Percentiles rank a stretch among this genome's conserved stretches.
Evolutionary conservation across 176 grass and related monocot species (phyloP).

Genomic region (Triticum turgidum): DNA sequence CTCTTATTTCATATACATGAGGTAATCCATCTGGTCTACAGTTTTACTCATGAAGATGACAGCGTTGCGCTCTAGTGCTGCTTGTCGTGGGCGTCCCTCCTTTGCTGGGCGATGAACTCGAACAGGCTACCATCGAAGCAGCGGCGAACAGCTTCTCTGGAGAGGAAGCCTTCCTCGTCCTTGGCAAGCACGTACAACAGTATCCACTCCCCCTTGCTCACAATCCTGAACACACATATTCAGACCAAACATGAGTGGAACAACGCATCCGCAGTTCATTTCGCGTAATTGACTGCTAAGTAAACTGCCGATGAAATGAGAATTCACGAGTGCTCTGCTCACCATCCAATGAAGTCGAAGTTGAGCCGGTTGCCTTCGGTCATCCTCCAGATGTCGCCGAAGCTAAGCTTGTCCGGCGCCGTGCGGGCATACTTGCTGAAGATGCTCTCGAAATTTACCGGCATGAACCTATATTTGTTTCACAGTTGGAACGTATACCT

Average conservation of each 20-base stretch:
- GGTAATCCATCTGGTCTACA: background rate
- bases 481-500: background rate
- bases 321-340: background rate
- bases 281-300: background rate
- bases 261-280: no score
- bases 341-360: constrained; percentile 59
- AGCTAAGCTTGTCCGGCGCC: constrained; percentile 45
- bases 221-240: constrained; percentile 35
- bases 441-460: constrained; percentile 78
- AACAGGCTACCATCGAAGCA: constrained; percentile 77
- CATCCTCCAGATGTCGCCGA: constrained; percentile 63
- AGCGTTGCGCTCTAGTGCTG: background rate
- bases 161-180: constrained; percentile 66
- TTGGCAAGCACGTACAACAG: constrained; percentile 61
- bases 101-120: constrained; percentile 35
- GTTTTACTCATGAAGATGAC: background rate
- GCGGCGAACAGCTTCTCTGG: constrained; percentile 54
- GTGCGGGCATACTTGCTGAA: constrained; percentile 80
- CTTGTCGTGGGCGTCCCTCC: constrained; percentile 9
- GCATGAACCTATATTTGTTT: constrained; percentile 51
- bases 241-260: background rate
- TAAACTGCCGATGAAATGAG: background rate
- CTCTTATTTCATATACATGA: background rate
- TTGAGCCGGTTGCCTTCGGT: constrained; percentile 43
- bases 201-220: constrained; percentile 64